These are phyloP conservation scores for Austroboletus eburneus DNA, from an alignment of 768 basidiomycete genomes.

Conservation along the genomic window DNA sequence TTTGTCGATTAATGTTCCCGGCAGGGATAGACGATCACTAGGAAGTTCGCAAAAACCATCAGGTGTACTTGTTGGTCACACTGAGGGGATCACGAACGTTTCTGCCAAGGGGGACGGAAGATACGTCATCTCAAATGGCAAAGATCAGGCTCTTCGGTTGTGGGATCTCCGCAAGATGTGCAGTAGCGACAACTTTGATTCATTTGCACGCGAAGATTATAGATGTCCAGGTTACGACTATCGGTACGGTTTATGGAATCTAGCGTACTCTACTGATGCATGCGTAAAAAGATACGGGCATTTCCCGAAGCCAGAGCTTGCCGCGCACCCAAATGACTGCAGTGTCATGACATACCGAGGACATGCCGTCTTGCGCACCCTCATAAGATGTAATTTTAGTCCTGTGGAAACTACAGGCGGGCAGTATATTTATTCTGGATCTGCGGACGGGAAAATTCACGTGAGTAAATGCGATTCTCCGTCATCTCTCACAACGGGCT, in stretches of 20 bases:
- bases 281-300: conserved; percentile 45
- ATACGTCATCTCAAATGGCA: conserved; percentile 93
- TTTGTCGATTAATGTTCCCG: background rate
- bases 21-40: conserved; percentile 51
- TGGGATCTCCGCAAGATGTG: conserved; percentile 97
- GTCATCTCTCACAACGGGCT: background rate
- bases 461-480: conserved; percentile 46
- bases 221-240: conserved; percentile 73
- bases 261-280: conserved; percentile 6
- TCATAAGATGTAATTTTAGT: conserved; percentile 96
- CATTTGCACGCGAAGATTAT: conserved; percentile 45
- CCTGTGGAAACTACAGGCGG: conserved; percentile 88
- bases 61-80: conserved; percentile 92
- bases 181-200: conserved; percentile 62
- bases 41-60: conserved; percentile 65
- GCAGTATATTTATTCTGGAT: conserved; percentile 94
- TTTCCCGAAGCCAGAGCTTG: conserved; percentile 59
- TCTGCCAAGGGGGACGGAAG: conserved; percentile 95
- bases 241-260: conserved; percentile 46
- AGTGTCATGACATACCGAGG: conserved; percentile 96
- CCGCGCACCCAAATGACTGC: conserved; percentile 82
- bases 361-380: conserved; percentile 82
- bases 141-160: conserved; percentile 86
- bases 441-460: conserved; percentile 80
- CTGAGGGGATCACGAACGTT: conserved; percentile 93